Conservation (phyloP, 2,329 filamentous ascomycete genomes). For the Pleoardoris graminearum region DNA sequence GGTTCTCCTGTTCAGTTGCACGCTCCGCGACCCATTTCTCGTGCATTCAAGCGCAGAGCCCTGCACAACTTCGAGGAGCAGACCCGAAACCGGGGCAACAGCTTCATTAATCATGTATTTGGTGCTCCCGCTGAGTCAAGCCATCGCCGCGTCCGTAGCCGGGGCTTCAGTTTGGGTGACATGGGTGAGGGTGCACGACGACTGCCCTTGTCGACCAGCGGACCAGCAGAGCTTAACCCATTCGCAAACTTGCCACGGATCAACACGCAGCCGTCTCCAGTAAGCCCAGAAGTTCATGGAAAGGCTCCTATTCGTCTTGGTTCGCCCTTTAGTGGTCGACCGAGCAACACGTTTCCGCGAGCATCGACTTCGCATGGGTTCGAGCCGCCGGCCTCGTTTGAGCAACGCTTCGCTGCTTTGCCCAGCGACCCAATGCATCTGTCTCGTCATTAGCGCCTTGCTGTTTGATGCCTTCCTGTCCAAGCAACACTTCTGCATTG, state of each 20-base stretch:
- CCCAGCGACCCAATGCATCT: conserved; percentile 30
- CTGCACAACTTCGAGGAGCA: conserved; percentile 57
- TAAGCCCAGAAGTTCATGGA: conserved; percentile 26
- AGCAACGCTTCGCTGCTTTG: conserved; percentile 43
- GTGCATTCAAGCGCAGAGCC: conserved; percentile 62
- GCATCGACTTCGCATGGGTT: conserved; percentile 44
- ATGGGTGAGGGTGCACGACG: conserved; percentile 55
- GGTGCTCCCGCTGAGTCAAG: conserved; percentile 54
- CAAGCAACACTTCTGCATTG: conserved; percentile 29
- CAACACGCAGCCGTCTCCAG: conserved; percentile 30
- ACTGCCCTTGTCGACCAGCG: conserved; percentile 59
- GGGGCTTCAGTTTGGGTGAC: conserved; percentile 64
- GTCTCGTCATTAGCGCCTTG: conserved; percentile 24
- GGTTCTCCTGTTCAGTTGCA: conserved; percentile 61
- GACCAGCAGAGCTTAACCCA: conserved; percentile 44
- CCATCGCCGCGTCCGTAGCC: conserved; percentile 61
- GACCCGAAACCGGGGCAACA: conserved; percentile 42
- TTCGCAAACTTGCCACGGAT: conserved; percentile 25
- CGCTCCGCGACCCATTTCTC: conserved; percentile 54
- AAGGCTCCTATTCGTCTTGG: conserved; percentile 51
- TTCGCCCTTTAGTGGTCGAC: conserved; percentile 51
- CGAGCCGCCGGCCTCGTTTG: conserved; percentile 44
- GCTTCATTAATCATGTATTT: conserved; percentile 52
- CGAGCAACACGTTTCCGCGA: conserved; percentile 54
- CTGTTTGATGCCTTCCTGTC: conserved; percentile 20